Evolutionary conservation across 169 alveolate species (phyloP).

Genomic region (Theileria orientalis): DNA sequence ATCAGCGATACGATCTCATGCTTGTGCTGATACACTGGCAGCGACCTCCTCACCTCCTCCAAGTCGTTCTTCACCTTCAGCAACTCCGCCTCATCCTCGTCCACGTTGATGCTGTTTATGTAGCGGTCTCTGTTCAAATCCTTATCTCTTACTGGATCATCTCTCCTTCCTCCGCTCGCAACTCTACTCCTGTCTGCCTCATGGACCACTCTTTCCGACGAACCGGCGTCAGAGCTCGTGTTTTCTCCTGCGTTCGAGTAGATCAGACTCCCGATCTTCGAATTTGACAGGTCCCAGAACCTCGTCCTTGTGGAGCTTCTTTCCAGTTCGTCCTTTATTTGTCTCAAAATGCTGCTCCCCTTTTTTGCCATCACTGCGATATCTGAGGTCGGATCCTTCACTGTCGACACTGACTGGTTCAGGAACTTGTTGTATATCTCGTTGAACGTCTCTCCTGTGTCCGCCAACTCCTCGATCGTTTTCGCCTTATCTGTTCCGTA

Average conservation of each 20-base stretch:
- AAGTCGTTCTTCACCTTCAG: conserved; percentile 37
- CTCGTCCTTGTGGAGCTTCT: conserved; percentile 87
- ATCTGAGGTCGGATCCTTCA: conserved; percentile 96
- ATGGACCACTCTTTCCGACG: not conserved
- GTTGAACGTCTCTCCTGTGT: conserved; percentile 79
- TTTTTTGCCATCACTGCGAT: conserved; percentile 95
- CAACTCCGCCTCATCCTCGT: conserved; percentile 64
- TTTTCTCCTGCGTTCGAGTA: conserved; percentile 54
- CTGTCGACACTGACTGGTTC: conserved; percentile 77
- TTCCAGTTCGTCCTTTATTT: conserved; percentile 89
- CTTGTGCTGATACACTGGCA: conserved; percentile 71
- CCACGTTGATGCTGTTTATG: conserved; percentile 18
- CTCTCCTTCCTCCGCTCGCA: conserved; percentile 43
- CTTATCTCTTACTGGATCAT: no score
- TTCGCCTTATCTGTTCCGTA: not conserved
- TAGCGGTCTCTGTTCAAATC: conserved; percentile 27
- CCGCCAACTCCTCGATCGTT: conserved; percentile 6
- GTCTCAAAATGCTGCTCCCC: conserved; percentile 90
- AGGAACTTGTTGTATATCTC: conserved; percentile 75
- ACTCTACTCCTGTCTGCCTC: conserved; percentile 20
- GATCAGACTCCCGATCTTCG: conserved; percentile 86
- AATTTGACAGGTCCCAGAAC: conserved; percentile 92
- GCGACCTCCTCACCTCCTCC: conserved; percentile 53
- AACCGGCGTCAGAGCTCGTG: conserved; percentile 1
- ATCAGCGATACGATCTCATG: conserved; percentile 72